phyloP scores from a whole-genome alignment of 768 basidiomycete genomes.

The Antrodiella citrinella region DNA sequence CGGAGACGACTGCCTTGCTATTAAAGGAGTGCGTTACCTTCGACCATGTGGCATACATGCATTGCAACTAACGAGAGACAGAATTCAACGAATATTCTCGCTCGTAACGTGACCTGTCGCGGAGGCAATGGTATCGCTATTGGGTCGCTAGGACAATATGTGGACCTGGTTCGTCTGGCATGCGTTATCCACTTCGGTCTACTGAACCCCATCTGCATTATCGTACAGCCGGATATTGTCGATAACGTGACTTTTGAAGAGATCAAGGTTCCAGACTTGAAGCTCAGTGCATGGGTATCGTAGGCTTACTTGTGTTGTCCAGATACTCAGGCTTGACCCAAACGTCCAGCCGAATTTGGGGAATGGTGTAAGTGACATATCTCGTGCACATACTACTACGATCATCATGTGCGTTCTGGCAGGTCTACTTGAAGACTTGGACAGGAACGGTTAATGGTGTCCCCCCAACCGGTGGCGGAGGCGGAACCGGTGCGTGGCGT shows the following conservation, averaged over 20 bases:
- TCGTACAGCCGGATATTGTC: slow-evolving; percentile 43
- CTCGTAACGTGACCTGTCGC: slow-evolving; percentile 41
- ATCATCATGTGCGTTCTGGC: too few relatives aligned
- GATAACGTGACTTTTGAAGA: slow-evolving; percentile 42
- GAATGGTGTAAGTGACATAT: slow-evolving; percentile 31
- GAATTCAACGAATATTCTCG: slow-evolving; percentile 49
- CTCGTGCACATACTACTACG: too few relatives aligned
- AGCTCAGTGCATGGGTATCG: not conserved
- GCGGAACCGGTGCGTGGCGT: slow-evolving; percentile 29
- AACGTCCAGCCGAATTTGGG: slow-evolving; percentile 49
- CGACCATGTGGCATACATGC: not conserved
- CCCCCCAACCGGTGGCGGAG: slow-evolving; percentile 49
- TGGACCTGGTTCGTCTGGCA: slow-evolving; percentile 32
- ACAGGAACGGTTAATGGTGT: slow-evolving; percentile 40
- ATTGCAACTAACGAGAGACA: slow-evolving; percentile 15
- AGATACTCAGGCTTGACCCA: slow-evolving; percentile 41
- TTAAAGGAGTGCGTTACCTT: slow-evolving; percentile 44
- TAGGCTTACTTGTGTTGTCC: not conserved
- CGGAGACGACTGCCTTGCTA: slow-evolving; percentile 57
- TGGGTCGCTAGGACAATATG: slow-evolving; percentile 52
- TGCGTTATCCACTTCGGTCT: not conserved
- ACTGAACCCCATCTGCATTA: not conserved
- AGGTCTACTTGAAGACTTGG: slow-evolving; percentile 56
- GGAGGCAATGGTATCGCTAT: slow-evolving; percentile 58
- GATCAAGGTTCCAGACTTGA: slow-evolving; percentile 27